A percentile compares a stretch with the other conserved stretches of the same genome.
phyloP scores from a whole-genome alignment of 352 stramenopile species.

The Plasmopara muralis region DNA sequence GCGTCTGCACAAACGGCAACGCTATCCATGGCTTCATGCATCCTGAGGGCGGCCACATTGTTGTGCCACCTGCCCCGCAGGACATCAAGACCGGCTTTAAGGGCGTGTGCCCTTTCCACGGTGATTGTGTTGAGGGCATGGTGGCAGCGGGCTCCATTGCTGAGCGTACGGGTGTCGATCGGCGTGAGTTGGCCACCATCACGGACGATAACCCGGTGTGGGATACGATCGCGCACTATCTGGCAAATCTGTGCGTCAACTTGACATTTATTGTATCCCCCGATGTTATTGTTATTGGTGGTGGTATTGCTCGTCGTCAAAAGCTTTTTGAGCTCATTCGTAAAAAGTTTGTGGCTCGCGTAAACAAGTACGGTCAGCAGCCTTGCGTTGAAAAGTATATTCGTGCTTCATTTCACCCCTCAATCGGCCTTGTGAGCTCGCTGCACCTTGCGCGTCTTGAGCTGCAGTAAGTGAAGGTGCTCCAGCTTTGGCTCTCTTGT shows the following conservation, averaged over 20 bases:
- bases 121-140: conserved; percentile 91
- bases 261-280: conserved; percentile 89
- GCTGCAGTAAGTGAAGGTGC: conserved; percentile 18
- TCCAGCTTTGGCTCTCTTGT: too few species aligned
- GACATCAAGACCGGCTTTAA: conserved; percentile 76
- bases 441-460: conserved; percentile 68
- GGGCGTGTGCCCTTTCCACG: conserved; percentile 86
- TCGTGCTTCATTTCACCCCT: conserved; percentile 71
- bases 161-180: conserved; percentile 74
- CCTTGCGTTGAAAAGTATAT: conserved; percentile 71
- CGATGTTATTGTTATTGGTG: conserved; percentile 94
- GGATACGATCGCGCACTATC: conserved; percentile 92
- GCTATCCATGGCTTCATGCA: conserved; percentile 94
- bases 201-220: conserved; percentile 87
- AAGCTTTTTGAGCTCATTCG: conserved; percentile 81
- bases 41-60: conserved; percentile 87
- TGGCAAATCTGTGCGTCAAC: conserved; percentile 92
- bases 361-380: conserved; percentile 80
- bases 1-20: conserved; percentile 87
- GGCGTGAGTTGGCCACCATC: conserved; percentile 62
- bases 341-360: conserved; percentile 64
- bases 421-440: conserved; percentile 81
- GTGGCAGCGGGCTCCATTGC: conserved; percentile 86
- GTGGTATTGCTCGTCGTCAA: conserved; percentile 90
- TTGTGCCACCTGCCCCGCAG: conserved; percentile 55